A percentile compares a stretch with the other conserved stretches of the same genome.
Conservation (phyloP, 2,329 filamentous ascomycete genomes). For the Penicillium sp. region DNA sequence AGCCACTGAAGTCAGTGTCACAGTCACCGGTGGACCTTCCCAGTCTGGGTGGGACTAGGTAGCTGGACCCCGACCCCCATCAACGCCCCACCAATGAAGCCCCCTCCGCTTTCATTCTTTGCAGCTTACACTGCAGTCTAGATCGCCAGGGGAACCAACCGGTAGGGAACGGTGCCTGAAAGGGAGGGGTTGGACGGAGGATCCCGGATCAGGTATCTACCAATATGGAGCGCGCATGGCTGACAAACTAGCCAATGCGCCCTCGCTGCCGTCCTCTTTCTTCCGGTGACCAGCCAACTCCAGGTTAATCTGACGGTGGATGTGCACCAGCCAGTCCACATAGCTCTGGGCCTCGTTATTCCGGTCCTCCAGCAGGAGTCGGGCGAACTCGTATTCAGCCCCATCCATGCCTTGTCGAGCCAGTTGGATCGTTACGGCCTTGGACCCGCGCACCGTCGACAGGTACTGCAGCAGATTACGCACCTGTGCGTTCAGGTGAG, state of each 20-base stretch:
- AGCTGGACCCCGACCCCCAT: background rate
- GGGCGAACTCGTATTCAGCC: slow-evolving; percentile 93
- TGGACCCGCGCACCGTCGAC: slow-evolving; percentile 74
- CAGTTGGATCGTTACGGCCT: slow-evolving; percentile 84
- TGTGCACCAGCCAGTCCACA: slow-evolving; percentile 95
- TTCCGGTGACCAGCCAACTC: slow-evolving; percentile 62
- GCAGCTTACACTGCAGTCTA: slow-evolving; percentile 8
- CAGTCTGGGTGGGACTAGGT: background rate
- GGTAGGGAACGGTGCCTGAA: background rate
- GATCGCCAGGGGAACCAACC: slow-evolving; percentile 4
- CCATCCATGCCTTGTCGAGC: slow-evolving; percentile 91
- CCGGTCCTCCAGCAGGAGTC: slow-evolving; percentile 85
- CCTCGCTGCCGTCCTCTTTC: slow-evolving; percentile 46
- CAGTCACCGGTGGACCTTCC: background rate
- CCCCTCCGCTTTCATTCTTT: background rate
- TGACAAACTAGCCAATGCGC: slow-evolving; percentile 47
- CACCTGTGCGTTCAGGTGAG: slow-evolving; percentile 90
- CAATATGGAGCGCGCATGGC: slow-evolving; percentile 50
- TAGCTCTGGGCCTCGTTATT: slow-evolving; percentile 98
- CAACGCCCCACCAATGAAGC: background rate
- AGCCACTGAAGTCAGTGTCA: slow-evolving; percentile 9
- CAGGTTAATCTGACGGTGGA: slow-evolving; percentile 88
- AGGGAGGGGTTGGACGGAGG: background rate
- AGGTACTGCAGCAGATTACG: slow-evolving; percentile 91
- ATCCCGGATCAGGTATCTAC: slow-evolving; percentile 25